Base-by-base conservation (phyloP, 306 rosid species). In the Gleditsia sinensis region DNA sequence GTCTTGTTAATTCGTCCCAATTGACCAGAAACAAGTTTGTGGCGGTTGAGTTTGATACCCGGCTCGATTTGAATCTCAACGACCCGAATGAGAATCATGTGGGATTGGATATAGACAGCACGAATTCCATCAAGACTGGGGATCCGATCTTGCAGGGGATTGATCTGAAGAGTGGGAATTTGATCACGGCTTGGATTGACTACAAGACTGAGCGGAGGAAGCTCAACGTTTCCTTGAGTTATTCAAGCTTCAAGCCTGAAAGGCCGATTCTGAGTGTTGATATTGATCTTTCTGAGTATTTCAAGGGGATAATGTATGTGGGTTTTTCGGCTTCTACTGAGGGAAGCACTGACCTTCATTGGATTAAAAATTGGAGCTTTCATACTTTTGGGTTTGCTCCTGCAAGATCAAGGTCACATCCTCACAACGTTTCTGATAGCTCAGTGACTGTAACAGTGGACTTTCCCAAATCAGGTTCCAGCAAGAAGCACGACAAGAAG, bases 181-280 rank as follows among this genome's bases (percentile, higher is more conserved):
- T 43, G 23, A 82, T 91, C 62, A 85, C 89, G 3, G 82, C 91
- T 50, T 93, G 96, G 98, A 86, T 93, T 49, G 96, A 93, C n/a
- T 93, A 91, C 93, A 75, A 71, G 71, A 81, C 78, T 7, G 84
- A 73, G 1, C 72, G 17, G 27, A 67, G 67, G 34, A 51, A 19
- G n/a, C 83, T 91, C 8, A 45, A 16, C 0, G 87, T 93, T 21
- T 93, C 74, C 78, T 77, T 91, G 74, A 83, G 92, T 50, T 80
- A 93, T 60, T 65, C 91, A 3, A 39, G 13, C 48, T n/a, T 75
- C 4, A 88, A 89, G 72, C 98, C 98, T 1, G 6, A 21, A 0
- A 36, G 60, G 0, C 89, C 98, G 2, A 49, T 87, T 20, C 61
- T 91, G 34, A 76, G 34, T 1, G 80, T 88, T 25, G 78, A 59